Percentiles rank a stretch among this genome's conserved stretches.
These are phyloP conservation scores for Russula brevipes DNA, from an alignment of 768 basidiomycete species.

Conservation along the genomic window DNA sequence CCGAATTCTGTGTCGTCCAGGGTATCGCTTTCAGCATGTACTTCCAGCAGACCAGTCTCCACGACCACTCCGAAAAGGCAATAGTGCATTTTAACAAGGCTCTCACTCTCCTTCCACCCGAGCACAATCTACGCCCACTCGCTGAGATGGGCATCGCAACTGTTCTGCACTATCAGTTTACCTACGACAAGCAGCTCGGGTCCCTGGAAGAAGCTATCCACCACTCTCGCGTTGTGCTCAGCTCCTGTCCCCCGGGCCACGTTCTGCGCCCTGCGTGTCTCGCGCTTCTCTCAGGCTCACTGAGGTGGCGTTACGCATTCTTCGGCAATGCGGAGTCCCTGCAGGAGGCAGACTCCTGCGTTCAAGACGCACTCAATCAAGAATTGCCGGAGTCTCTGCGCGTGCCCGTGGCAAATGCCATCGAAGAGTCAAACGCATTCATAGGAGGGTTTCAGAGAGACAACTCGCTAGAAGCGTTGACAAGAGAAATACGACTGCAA, in stretches of 20 bases:
- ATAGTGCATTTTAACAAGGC: neutral
- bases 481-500: neutral
- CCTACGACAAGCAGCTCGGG: neutral
- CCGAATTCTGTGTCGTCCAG: neutral
- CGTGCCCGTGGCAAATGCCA: neutral
- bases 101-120: neutral
- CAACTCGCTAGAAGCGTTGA: neutral
- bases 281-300: slow-evolving; percentile 1
- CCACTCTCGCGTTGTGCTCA: neutral
- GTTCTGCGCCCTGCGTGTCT: slow-evolving; percentile 5
- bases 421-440: neutral
- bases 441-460: slow-evolving; percentile 7
- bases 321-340: slow-evolving; percentile 9
- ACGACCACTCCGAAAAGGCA: neutral
- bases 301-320: slow-evolving; percentile 3
- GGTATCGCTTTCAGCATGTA: neutral
- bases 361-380: neutral
- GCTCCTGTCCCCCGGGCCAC: neutral
- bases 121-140: neutral
- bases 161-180: neutral
- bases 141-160: neutral
- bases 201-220: slow-evolving; percentile 10
- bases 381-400: neutral
- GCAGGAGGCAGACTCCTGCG: slow-evolving; percentile 1
- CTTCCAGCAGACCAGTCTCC: slow-evolving; percentile 10